Evolutionary conservation across 257 asterid species (phyloP), one percentile per base, ranked within the genome.

Genomic region (Craterostigma plantagineum): DNA sequence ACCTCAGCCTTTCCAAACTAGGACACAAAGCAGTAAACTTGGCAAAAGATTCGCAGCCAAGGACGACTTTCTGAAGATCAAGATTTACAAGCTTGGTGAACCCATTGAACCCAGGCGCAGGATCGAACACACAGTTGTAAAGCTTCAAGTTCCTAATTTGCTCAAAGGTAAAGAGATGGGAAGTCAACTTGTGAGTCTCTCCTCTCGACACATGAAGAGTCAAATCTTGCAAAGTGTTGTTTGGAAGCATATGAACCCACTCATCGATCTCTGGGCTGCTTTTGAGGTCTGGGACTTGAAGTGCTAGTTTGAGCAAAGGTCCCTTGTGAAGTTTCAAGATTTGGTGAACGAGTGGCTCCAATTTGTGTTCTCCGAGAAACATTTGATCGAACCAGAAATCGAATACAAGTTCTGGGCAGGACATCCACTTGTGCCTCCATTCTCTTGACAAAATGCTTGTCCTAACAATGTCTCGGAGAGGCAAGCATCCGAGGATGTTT

Each of bases 371-470:
- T n/a, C 76, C 69, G 4, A 65, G 48, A 42, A 67, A 64, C 67
- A 63, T 64, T 30, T 56, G 64, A 43, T 67, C 79, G n/a, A 70
- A 70, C 65, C 73, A 60, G 62, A 64, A 57, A 60, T 65, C 74
- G 11, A 70, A 67, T 38, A 64, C 74, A 18, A 75, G 51, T 1
- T 67, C 72, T 0, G 79, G 71, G 30, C 79, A 68, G 0, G 71
- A 58, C 0, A 47, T 14, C 80, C 84, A 75, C 55, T 64, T 75
- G 60, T 57, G 43, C 44, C 77, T 63, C 80, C 84, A 75, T 53
- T 75, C 76, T 12, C 67, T 46, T 8, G 84, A 75, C 54, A 70
- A 55, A 4, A 70, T 64, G 63, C 79, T 75, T 3, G 74, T 67
- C 43, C 79, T 62, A 14, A 67, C 85, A 4, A 61, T 64, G 46